These are phyloP conservation scores for Chaetothyriales sp. DNA, from an alignment of 2,329 filamentous ascomycete species.

Conservation along the genomic window DNA sequence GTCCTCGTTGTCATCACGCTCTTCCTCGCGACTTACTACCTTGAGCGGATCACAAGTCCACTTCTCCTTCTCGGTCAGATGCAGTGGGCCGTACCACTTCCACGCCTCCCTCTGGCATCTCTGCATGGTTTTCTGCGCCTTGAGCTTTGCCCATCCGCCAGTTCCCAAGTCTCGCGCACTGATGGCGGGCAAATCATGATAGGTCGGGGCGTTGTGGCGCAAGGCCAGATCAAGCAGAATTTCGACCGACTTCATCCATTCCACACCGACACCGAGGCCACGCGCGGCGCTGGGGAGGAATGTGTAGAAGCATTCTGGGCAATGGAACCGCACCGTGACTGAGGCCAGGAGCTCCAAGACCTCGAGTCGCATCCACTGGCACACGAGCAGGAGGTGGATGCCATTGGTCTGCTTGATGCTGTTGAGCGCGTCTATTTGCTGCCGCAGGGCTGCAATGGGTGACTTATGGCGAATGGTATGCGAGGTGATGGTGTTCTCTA, in stretches of 20 bases:
- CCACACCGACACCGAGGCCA: constrained; percentile 9
- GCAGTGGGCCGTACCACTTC: constrained; percentile 6
- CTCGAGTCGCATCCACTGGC: constrained; percentile 2
- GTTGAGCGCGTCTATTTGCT: constrained; percentile 3
- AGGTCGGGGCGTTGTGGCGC: too few relatives aligned
- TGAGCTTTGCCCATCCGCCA: not conserved
- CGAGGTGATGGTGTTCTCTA: not conserved
- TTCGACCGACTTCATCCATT: constrained; percentile 9
- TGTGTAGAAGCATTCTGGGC: constrained; percentile 6
- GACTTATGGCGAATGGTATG: not conserved
- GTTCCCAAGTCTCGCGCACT: too few relatives aligned
- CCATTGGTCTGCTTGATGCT: constrained; percentile 8
- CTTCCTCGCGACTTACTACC: not conserved
- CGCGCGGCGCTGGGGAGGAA: constrained; percentile 6
- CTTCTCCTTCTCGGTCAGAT: constrained; percentile 4
- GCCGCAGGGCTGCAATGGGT: constrained; percentile 2
- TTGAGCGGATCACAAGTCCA: constrained; percentile 3
- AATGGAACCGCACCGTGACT: constrained; percentile 7
- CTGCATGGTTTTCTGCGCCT: constrained; percentile 2
- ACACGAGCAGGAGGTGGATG: constrained; percentile 6
- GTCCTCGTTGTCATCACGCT: not conserved
- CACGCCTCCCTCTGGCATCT: constrained; percentile 1
- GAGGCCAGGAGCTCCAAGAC: constrained; percentile 2
- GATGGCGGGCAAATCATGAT: too few relatives aligned
- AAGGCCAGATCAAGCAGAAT: constrained; percentile 2